phyloP scores from a whole-genome alignment of 352 stramenopile genomes.

The Thraustochytrium sp. region DNA sequence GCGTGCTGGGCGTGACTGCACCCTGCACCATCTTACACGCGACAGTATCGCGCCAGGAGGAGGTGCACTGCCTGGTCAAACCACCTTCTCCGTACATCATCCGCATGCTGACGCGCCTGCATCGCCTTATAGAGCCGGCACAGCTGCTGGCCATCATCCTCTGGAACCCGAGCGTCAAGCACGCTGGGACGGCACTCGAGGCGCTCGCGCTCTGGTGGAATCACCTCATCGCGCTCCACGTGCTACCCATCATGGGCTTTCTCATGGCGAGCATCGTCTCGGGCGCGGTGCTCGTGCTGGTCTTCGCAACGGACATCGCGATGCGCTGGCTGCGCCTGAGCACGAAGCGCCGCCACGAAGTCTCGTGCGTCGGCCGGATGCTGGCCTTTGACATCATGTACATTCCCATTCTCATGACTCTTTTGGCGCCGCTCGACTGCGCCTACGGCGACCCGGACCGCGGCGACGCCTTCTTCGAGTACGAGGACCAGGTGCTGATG shows the following conservation, averaged over 20 bases:
- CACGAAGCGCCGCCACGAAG: not conserved
- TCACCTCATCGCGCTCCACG: not conserved
- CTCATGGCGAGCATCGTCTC: not conserved
- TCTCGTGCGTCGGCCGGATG: not conserved
- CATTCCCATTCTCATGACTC: not conserved
- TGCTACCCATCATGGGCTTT: slow-evolving; percentile 12
- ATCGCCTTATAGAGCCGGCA: not conserved
- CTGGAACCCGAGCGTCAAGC: not conserved
- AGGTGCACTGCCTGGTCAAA: not conserved
- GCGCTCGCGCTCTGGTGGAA: not conserved
- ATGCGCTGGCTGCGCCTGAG: not conserved
- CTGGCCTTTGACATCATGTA: not conserved
- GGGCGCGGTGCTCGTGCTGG: not conserved
- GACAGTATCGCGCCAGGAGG: not conserved
- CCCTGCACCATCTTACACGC: not conserved
- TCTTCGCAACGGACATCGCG: not conserved
- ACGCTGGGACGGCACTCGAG: not conserved
- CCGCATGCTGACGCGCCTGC: not conserved
- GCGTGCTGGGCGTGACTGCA: not conserved
- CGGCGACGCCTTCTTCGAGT: not conserved
- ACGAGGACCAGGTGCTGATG: slow-evolving; percentile 1
- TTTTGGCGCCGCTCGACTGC: slow-evolving; percentile 2
- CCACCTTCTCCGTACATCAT: not conserved
- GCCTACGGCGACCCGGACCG: not conserved
- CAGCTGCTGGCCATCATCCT: not conserved